Conservation (phyloP, 495 filamentous ascomycete genomes). For the Penicillium crystallinum region DNA sequence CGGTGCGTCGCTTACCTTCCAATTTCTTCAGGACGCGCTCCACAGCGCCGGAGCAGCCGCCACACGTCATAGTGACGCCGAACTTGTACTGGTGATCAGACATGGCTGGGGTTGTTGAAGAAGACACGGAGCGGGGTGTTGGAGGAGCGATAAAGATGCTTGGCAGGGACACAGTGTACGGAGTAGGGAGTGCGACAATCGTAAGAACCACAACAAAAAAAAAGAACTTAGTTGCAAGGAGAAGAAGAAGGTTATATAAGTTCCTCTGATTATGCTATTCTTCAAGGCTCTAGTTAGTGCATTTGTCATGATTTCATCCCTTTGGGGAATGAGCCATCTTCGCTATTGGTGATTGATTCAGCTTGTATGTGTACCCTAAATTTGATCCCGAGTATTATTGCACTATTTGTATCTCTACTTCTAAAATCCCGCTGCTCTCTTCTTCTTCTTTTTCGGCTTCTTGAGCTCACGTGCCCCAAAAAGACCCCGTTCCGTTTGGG, state of each 20-base stretch:
- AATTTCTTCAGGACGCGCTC: constrained; percentile 93
- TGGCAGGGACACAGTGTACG: not conserved
- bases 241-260: not conserved
- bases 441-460: constrained; percentile 38
- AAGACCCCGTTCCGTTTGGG: constrained; percentile 39
- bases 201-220: not conserved
- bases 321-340: constrained; percentile 10
- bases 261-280: not conserved
- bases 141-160: not conserved
- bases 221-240: not conserved
- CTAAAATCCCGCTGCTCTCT: constrained; percentile 42
- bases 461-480: constrained; percentile 34
- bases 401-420: not conserved
- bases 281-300: not conserved
- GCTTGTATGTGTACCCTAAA: too few relatives aligned
- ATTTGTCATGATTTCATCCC: constrained; percentile 43
- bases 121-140: constrained; percentile 4
- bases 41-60: constrained; percentile 67
- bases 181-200: not conserved
- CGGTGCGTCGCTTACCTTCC: constrained; percentile 56
- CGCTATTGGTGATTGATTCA: not conserved
- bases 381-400: not conserved
- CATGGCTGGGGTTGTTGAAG: constrained; percentile 32
- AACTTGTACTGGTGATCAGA: constrained; percentile 66
- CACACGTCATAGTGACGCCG: constrained; percentile 63